These are phyloP conservation scores for Begonia masoniana DNA, from an alignment of 306 rosid genomes.

Conservation along the genomic window DNA sequence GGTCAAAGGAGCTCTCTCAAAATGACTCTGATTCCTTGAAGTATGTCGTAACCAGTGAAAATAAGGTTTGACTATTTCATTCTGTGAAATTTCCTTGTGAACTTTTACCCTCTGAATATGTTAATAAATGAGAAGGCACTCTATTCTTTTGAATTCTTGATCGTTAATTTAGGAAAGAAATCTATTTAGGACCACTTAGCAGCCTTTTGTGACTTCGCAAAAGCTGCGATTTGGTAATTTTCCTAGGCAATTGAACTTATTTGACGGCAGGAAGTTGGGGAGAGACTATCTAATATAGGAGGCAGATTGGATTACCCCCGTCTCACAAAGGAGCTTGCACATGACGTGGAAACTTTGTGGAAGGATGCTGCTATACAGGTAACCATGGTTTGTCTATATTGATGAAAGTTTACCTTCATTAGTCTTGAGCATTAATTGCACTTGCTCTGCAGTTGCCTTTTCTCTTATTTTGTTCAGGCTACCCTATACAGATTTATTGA, in stretches of 20 bases:
- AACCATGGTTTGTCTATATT: constrained; percentile 5
- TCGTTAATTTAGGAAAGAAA: too few species aligned
- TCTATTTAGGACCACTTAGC: too few species aligned
- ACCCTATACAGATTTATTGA: not conserved
- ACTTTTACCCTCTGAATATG: constrained; percentile 2
- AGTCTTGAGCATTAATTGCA: constrained; percentile 5
- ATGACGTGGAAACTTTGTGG: constrained; percentile 80
- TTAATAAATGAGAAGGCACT: not conserved
- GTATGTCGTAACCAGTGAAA: constrained; percentile 57
- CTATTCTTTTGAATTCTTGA: too few species aligned
- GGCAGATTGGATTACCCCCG: constrained; percentile 73
- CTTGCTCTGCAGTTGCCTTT: not conserved
- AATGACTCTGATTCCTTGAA: constrained; percentile 42
- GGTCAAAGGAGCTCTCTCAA: constrained; percentile 82
- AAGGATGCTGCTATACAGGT: constrained; percentile 92
- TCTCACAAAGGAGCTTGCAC: constrained; percentile 72
- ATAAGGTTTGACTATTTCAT: constrained; percentile 35
- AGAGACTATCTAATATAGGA: constrained; percentile 72
- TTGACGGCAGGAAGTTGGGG: constrained; percentile 60
- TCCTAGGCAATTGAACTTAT: not conserved
- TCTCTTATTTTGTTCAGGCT: not conserved
- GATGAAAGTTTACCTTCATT: constrained; percentile 9
- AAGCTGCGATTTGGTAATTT: too few species aligned
- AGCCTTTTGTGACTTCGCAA: too few species aligned
- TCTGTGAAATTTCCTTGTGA: not conserved